Percentiles rank a stretch among this genome's conserved stretches.
Conservation (phyloP, 306 rosid species). For the Gastrolobium villosum region DNA sequence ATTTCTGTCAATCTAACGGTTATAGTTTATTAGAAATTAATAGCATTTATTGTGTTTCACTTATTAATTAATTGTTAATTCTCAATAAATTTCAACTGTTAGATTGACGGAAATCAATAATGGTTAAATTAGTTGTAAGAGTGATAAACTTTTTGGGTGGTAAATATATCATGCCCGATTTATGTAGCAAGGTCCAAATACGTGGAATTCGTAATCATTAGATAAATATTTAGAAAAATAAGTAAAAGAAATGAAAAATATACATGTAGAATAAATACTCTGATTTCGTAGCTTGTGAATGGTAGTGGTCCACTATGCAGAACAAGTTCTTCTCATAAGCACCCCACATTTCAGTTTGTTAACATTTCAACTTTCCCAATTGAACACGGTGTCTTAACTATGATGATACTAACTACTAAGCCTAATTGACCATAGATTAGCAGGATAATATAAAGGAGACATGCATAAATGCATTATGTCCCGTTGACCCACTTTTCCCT, state of each 20-base stretch:
- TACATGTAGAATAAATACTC: neutral
- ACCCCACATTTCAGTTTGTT: neutral
- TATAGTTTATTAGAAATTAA: too few species aligned
- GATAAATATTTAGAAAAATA: neutral
- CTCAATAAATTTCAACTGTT: too few species aligned
- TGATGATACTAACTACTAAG: neutral
- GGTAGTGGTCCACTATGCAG: neutral
- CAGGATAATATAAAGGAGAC: neutral
- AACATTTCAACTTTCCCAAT: neutral
- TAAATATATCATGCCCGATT: too few species aligned
- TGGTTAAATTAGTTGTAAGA: too few species aligned
- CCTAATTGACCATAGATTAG: neutral
- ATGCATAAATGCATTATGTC: neutral
- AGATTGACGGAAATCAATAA: too few species aligned
- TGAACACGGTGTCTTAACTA: neutral
- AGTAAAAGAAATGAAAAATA: neutral
- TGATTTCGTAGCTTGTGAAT: conserved; percentile 9
- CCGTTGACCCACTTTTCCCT: conserved; percentile 1
- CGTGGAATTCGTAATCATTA: neutral
- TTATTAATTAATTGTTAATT: too few species aligned
- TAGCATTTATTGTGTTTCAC: too few species aligned
- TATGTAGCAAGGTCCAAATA: neutral
- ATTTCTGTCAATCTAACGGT: too few species aligned
- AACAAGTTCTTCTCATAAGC: conserved; percentile 1
- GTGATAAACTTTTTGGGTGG: too few species aligned